Evolutionary conservation across 441 rosid genomes (phyloP), one percentile per base, ranked within the genome.

Genomic region (Cnidoscolus chayamansa): DNA sequence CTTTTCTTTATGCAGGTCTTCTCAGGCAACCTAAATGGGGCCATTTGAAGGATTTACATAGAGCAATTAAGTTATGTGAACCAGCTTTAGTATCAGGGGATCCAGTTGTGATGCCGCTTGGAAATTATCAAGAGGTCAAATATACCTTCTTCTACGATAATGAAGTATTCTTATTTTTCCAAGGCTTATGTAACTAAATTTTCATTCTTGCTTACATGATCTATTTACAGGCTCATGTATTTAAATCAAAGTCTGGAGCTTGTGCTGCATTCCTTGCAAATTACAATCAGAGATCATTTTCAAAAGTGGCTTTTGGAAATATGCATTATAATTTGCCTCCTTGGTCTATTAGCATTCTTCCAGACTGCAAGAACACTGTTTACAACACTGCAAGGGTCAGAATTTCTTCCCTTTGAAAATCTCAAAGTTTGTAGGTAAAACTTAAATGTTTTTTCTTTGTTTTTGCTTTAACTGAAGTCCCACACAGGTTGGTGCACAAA

Each of bases 261-360:
- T 96, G 99, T 81, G 91, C 99, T 48, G 99, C 98, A 56, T 96
- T 96, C 83, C 93, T 96, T 74, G 84, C 97, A 64, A 96, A 96
- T 73, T 88, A 91, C 82, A 78, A 96, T 72, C 82, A 82, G 63
- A 81, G 61, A 63, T 82, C 95, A 56, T 82, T 74, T 54, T 87
- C 96, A 3, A 93, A 81, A 81, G 98, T 96, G 69, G 73, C 94
- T 54, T 96, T 90, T 47, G 73, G 93, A 67, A 84, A 79, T 74
- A 84, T 71, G 88, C 98, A 91, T 77, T 93, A 91, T 82, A 87
- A 91, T 79, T 83, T 96, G 62, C 99, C 99, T 75, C 97, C 99
- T 7, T 96, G 99, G 99, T 93, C 99, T 73, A 84, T 96, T 68
- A 96, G 99, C 84, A 89, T 96, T 76, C 96, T 96, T 71, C 99